Conservation (phyloP, 2,329 filamentous ascomycete species). For the Periconia digitata region DNA sequence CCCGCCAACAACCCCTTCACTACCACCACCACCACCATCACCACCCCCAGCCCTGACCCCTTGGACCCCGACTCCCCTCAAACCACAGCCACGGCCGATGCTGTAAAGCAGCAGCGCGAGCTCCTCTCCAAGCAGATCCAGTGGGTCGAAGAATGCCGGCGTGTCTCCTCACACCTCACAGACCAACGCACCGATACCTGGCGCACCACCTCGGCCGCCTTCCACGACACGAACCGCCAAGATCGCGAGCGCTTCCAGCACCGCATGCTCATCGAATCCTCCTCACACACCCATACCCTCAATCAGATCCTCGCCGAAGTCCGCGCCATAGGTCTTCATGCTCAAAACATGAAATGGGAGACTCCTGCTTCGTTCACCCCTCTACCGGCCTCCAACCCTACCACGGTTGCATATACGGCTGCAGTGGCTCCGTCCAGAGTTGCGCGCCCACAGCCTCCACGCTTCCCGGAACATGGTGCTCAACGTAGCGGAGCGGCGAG, state of each 20-base stretch:
- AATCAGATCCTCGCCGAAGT: conserved; percentile 31
- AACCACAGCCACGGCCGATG: conserved; percentile 14
- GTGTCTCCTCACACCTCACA: conserved; percentile 35
- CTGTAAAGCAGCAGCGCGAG: conserved; percentile 22
- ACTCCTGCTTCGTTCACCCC: conserved; percentile 16
- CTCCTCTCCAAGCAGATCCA: conserved; percentile 39
- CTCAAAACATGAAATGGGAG: conserved; percentile 32
- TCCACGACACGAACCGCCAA: conserved; percentile 40
- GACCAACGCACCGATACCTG: conserved; percentile 44
- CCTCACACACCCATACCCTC: conserved; percentile 30
- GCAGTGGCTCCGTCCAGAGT: too few species aligned
- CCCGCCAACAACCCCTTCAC: background rate
- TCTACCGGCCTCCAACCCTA: conserved; percentile 7
- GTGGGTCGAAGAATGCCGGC: conserved; percentile 44
- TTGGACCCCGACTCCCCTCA: background rate
- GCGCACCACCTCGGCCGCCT: conserved; percentile 43
- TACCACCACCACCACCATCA: conserved; percentile 3
- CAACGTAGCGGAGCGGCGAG: too few species aligned
- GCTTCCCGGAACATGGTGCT: too few species aligned
- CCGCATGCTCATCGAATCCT: conserved; percentile 34
- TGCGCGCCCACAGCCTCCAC: too few species aligned
- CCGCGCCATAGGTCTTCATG: conserved; percentile 25
- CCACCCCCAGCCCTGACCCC: conserved; percentile 15
- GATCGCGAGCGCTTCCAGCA: conserved; percentile 41
- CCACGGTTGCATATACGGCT: background rate